Percentiles rank a stretch among this genome's conserved stretches.
These are phyloP conservation scores for Saccharomycopsis babjevae DNA, from an alignment of 805 yeast species.

Conservation along the genomic window DNA sequence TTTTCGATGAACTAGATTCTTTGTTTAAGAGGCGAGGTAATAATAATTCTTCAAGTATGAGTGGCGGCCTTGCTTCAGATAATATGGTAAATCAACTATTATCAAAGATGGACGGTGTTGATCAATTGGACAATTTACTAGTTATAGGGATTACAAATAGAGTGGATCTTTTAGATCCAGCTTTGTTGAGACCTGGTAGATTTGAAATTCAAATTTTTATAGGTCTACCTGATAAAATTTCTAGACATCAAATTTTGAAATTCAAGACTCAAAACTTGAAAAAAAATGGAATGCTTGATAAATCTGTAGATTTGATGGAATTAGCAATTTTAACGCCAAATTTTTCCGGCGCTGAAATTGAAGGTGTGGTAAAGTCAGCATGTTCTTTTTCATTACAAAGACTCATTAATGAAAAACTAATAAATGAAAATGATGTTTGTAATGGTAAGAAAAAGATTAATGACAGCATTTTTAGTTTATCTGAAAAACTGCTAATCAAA, in stretches of 20 bases:
- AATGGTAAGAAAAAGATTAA: constrained; percentile 61
- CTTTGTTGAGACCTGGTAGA: constrained; percentile 95
- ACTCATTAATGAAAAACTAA: constrained; percentile 71
- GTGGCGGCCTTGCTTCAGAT: constrained; percentile 99
- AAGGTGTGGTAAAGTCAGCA: constrained; percentile 92
- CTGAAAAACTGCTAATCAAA: constrained; percentile 80
- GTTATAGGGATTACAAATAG: constrained; percentile 99
- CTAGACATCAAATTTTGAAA: constrained; percentile 80
- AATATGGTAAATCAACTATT: constrained; percentile 84
- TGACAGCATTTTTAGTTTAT: constrained; percentile 72
- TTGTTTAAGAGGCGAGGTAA: constrained; percentile 98
- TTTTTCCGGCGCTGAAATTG: constrained; percentile 97
- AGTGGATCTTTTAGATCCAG: constrained; percentile 98
- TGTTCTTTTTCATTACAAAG: constrained; percentile 86
- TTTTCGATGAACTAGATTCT: constrained; percentile 97
- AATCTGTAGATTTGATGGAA: constrained; percentile 71
- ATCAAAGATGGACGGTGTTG: constrained; percentile 99
- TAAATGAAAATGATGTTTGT: constrained; percentile 49
- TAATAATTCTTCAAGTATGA: constrained; percentile 88
- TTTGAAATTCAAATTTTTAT: constrained; percentile 96
- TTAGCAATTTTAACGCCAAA: constrained; percentile 84
- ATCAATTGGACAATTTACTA: constrained; percentile 88
- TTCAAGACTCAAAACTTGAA: constrained; percentile 90
- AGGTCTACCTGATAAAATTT: constrained; percentile 86
- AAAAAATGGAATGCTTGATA: constrained; percentile 66